Evolutionary conservation across 2,329 filamentous ascomycete species (phyloP).

Genomic region (Eutypa lata): DNA sequence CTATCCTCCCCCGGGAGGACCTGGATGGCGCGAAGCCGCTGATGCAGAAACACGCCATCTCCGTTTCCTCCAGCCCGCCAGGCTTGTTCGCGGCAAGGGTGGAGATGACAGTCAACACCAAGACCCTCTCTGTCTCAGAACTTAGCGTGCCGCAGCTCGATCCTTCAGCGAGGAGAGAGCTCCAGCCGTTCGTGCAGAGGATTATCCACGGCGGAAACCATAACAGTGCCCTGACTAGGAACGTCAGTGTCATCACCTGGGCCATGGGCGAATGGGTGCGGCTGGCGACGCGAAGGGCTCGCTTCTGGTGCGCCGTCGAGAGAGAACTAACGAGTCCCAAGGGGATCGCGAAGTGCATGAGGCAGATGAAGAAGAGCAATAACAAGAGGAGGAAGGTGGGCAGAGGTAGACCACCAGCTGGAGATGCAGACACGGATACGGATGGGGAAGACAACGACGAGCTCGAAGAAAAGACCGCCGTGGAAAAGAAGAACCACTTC

Average conservation of each 20-base stretch:
- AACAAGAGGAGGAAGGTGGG: conserved; percentile 16
- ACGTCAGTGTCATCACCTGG: conserved; percentile 61
- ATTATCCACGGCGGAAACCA: conserved; percentile 35
- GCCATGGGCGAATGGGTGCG: conserved; percentile 68
- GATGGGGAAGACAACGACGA: conserved; percentile 19
- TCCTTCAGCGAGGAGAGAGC: conserved; percentile 54
- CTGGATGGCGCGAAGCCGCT: conserved; percentile 27
- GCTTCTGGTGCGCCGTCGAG: conserved; percentile 59
- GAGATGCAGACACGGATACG: conserved; percentile 4
- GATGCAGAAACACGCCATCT: conserved; percentile 56
- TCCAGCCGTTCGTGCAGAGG: conserved; percentile 50
- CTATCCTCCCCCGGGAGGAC: conserved; percentile 36
- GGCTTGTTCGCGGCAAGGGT: conserved; percentile 58
- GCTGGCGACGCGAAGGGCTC: conserved; percentile 56
- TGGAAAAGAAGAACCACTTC: conserved; percentile 13
- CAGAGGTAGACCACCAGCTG: no score
- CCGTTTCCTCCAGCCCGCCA: conserved; percentile 43
- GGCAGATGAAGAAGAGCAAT: conserved; percentile 24
- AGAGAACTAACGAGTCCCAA: conserved; percentile 40
- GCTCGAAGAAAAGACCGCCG: conserved; percentile 11
- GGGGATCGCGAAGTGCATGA: conserved; percentile 27
- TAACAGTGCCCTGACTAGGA: conserved; percentile 47
- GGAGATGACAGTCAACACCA: conserved; percentile 56
- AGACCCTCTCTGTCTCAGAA: conserved; percentile 45
- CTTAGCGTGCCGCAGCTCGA: conserved; percentile 56